Evolutionary conservation across 2,329 filamentous ascomycete genomes (phyloP).

Genomic region (Fusarium redolens): DNA sequence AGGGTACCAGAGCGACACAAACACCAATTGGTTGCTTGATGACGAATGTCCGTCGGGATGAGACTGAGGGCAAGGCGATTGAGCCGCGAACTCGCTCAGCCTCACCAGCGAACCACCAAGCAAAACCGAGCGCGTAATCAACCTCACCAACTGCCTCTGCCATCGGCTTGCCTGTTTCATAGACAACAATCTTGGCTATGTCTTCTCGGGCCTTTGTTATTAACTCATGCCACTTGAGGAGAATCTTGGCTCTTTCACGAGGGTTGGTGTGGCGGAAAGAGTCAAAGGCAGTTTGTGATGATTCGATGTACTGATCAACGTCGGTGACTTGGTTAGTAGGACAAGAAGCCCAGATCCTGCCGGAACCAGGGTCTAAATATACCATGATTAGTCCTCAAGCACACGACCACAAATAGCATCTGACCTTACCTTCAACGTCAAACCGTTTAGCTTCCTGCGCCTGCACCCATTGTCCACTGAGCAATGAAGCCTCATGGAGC

Average conservation of each 20-base stretch:
- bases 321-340: conserved; percentile 37
- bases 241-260: conserved; percentile 46
- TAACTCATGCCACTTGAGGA: conserved; percentile 52
- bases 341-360: background rate
- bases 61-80: conserved; percentile 60
- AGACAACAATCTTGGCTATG: conserved; percentile 53
- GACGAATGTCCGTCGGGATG: conserved; percentile 69
- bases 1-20: conserved; percentile 51
- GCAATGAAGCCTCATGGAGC: background rate
- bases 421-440: background rate
- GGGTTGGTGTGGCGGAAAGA: conserved; percentile 53
- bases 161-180: conserved; percentile 68
- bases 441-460: background rate
- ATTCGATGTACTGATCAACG: conserved; percentile 33
- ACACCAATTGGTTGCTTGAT: no score
- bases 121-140: conserved; percentile 64
- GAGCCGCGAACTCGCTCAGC: conserved; percentile 61
- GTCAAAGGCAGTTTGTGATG: conserved; percentile 52
- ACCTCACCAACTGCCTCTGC: conserved; percentile 65
- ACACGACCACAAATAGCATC: no score
- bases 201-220: conserved; percentile 52
- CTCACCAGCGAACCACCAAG: conserved; percentile 68
- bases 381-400: background rate
- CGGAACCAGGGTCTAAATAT: background rate
- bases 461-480: background rate